A percentile compares a stretch with the other conserved stretches of the same genome.
These are phyloP conservation scores for Hyphopichia fennica DNA, from an alignment of 1,139 yeast species.

Conservation along the genomic window DNA sequence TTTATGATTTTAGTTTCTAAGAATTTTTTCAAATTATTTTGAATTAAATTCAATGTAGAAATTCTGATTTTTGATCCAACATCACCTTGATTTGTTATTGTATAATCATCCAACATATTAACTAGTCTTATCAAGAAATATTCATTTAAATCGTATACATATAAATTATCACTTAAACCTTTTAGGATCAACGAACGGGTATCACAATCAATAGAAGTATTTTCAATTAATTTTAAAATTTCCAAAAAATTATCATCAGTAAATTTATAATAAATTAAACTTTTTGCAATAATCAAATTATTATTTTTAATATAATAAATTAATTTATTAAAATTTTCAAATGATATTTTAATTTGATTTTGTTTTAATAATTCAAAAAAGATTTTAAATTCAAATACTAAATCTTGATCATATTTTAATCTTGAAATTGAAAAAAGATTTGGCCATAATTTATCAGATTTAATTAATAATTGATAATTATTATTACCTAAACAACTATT, in stretches of 20 bases:
- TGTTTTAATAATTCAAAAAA: conserved; percentile 18
- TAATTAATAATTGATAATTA: background rate
- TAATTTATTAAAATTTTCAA: conserved; percentile 19
- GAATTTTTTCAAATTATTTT: conserved; percentile 20
- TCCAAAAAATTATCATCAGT: conserved; percentile 8
- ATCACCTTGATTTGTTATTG: conserved; percentile 70
- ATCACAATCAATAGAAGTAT: conserved; percentile 22
- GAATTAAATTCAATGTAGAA: conserved; percentile 45
- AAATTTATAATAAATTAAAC: conserved; percentile 27
- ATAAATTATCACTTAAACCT: conserved; percentile 3
- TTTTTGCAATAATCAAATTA: conserved; percentile 30
- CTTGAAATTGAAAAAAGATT: conserved; percentile 19
- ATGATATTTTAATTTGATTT: conserved; percentile 12
- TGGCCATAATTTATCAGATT: conserved; percentile 13
- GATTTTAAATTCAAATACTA: conserved; percentile 20
- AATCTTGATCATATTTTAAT: conserved; percentile 11
- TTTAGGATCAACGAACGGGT: conserved; percentile 16
- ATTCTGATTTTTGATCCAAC: conserved; percentile 73
- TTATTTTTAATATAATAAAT: conserved; percentile 26
- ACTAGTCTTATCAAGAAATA: conserved; percentile 17
- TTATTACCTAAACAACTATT: conserved; percentile 8
- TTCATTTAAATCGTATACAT: conserved; percentile 4
- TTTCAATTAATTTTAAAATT: conserved; percentile 18
- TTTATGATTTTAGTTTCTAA: conserved; percentile 3
- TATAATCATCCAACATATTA: conserved; percentile 57